These are phyloP conservation scores for Debaryomyces nepalensis DNA, from an alignment of 1,139 yeast species.

Conservation along the genomic window DNA sequence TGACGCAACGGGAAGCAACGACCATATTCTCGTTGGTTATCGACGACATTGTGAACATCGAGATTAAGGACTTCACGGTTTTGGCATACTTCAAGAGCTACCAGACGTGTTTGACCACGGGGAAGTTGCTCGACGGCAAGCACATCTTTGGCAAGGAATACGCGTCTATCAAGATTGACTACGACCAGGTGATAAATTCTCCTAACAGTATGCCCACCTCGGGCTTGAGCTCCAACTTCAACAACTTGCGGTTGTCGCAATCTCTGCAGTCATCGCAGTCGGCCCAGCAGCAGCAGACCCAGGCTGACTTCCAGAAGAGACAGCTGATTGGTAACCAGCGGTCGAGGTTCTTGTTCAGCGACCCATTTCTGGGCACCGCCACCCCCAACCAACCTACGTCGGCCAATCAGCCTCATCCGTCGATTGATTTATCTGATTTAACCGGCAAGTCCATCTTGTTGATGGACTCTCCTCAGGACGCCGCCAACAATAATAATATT, in stretches of 20 bases:
- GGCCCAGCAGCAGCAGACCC: conserved; percentile 15
- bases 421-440: conserved; percentile 39
- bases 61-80: conserved; percentile 55
- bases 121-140: conserved; percentile 68
- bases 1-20: conserved; percentile 75
- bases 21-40: conserved; percentile 79
- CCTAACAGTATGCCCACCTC: conserved; percentile 20
- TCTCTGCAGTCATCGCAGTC: conserved; percentile 19
- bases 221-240: conserved; percentile 22
- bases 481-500: conserved; percentile 54
- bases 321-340: conserved; percentile 61
- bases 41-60: conserved; percentile 67
- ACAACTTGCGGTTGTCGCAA: conserved; percentile 28
- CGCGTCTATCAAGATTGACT: conserved; percentile 59
- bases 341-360: conserved; percentile 72
- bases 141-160: conserved; percentile 64
- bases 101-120: conserved; percentile 71
- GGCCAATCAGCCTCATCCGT: conserved; percentile 12
- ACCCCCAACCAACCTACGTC: conserved; percentile 22
- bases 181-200: conserved; percentile 27
- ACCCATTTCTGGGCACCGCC: conserved; percentile 50
- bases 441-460: conserved; percentile 59
- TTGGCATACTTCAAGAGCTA: conserved; percentile 68
- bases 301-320: conserved; percentile 43
- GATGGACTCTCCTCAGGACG: conserved; percentile 58